Percentiles rank a stretch among this genome's conserved stretches.
phyloP scores from a whole-genome alignment of 2,329 filamentous ascomycete genomes.

The Endothia cerciana region DNA sequence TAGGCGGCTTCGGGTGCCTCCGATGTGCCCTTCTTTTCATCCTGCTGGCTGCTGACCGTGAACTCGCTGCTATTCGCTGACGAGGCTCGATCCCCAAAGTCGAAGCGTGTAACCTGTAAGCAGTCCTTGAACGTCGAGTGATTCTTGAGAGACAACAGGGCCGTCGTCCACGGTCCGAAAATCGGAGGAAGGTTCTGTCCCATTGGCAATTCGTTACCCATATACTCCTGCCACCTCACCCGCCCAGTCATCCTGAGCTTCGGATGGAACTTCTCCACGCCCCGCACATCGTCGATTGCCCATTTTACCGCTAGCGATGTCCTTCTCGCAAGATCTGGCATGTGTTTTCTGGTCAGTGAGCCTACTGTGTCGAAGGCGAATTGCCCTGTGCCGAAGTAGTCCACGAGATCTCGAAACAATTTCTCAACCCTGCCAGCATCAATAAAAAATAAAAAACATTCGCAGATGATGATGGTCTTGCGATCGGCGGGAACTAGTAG shows the following conservation, averaged over 20 bases:
- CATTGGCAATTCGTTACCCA: constrained; percentile 15
- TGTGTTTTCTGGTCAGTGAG: not conserved
- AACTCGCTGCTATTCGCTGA: constrained; percentile 5
- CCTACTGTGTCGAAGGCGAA: constrained; percentile 22
- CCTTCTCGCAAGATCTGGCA: not conserved
- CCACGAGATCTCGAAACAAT: constrained; percentile 12
- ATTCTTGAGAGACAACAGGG: constrained; percentile 12
- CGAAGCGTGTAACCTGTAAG: constrained; percentile 3
- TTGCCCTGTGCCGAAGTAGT: constrained; percentile 23
- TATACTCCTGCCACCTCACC: constrained; percentile 22
- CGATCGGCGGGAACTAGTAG: constrained; percentile 21
- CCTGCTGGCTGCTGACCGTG: not conserved
- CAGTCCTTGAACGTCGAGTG: constrained; percentile 10
- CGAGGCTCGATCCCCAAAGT: not conserved
- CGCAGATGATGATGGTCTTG: constrained; percentile 23
- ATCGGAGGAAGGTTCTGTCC: constrained; percentile 6
- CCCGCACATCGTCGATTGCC: constrained; percentile 19
- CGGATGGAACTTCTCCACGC: constrained; percentile 11
- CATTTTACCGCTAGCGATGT: constrained; percentile 7
- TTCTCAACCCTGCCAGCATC: constrained; percentile 7
- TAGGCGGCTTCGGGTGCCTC: not conserved
- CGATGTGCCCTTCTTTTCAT: not conserved
- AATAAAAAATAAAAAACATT: constrained; percentile 18
- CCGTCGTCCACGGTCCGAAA: constrained; percentile 24
- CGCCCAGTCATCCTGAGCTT: constrained; percentile 15